phyloP scores from a whole-genome alignment of 352 stramenopile species.

The Phytophthora litchii region DNA sequence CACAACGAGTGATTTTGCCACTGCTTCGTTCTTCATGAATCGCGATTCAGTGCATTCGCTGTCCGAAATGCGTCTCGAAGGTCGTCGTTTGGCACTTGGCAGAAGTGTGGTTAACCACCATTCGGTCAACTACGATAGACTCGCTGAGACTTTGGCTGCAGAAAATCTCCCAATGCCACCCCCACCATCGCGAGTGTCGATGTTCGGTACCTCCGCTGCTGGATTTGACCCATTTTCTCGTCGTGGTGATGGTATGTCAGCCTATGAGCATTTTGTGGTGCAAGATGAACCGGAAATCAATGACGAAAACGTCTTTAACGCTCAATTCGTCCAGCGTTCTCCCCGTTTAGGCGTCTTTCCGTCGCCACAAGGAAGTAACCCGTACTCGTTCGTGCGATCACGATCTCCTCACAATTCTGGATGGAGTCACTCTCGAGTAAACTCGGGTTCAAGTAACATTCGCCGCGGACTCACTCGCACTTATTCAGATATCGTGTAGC shows the following conservation, averaged over 20 bases:
- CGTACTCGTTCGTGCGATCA: constrained; percentile 25
- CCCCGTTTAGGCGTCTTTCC: constrained; percentile 30
- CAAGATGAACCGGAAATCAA: constrained; percentile 41
- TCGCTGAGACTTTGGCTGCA: constrained; percentile 41
- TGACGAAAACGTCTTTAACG: constrained; percentile 52
- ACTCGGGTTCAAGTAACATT: constrained; percentile 9
- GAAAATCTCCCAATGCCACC: constrained; percentile 55
- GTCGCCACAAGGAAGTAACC: constrained; percentile 18
- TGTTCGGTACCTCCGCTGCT: constrained; percentile 64
- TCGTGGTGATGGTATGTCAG: constrained; percentile 44
- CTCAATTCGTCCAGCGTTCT: constrained; percentile 47
- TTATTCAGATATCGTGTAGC: constrained; percentile 24
- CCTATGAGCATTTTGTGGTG: constrained; percentile 71
- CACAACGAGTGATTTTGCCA: constrained; percentile 49
- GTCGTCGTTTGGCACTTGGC: constrained; percentile 44
- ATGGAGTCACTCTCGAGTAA: constrained; percentile 5
- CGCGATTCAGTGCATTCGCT: constrained; percentile 39
- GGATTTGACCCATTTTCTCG: constrained; percentile 58
- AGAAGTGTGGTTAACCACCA: constrained; percentile 71
- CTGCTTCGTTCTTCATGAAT: constrained; percentile 61
- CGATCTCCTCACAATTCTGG: constrained; percentile 18
- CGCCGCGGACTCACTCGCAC: constrained; percentile 19
- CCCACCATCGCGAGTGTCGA: constrained; percentile 65
- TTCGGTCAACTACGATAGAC: constrained; percentile 60
- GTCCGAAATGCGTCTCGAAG: constrained; percentile 49